phyloP scores from a whole-genome alignment of 192 early-diverging fungal species.

The Powellomyces hirtus region DNA sequence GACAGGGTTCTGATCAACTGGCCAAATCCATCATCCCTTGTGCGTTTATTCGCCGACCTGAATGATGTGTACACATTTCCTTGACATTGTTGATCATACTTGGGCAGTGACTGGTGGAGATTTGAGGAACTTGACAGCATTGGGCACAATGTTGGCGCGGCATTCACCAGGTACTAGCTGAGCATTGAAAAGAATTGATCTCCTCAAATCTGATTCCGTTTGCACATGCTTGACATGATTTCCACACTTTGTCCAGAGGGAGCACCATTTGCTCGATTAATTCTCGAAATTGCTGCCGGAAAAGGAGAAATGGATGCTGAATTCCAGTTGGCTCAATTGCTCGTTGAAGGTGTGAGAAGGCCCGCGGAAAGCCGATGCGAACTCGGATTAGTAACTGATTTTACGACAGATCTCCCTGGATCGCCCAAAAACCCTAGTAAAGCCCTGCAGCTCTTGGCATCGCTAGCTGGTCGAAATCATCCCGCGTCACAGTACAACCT shows the following conservation, averaged over 20 bases:
- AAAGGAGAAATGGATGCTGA: slow-evolving; percentile 31
- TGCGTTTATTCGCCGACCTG: background rate
- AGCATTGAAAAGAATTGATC: background rate
- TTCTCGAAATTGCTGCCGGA: slow-evolving; percentile 16
- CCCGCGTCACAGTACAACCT: slow-evolving; percentile 23
- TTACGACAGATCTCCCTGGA: background rate
- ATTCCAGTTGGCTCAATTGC: slow-evolving; percentile 30
- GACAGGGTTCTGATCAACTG: background rate
- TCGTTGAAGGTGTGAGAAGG: slow-evolving; percentile 5
- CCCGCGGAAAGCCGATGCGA: too few species aligned
- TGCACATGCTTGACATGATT: background rate
- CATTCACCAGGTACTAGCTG: slow-evolving; percentile 13
- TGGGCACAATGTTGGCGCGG: slow-evolving; percentile 5
- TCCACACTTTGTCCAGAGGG: too few species aligned
- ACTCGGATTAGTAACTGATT: too few species aligned
- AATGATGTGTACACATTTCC: background rate
- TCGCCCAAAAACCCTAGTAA: background rate
- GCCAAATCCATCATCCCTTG: background rate
- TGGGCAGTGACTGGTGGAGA: slow-evolving; percentile 5
- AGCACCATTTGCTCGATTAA: slow-evolving; percentile 3
- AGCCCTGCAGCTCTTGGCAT: slow-evolving; percentile 7
- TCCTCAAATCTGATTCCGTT: background rate
- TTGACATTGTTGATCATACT: background rate
- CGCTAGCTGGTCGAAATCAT: slow-evolving; percentile 15
- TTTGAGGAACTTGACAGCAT: background rate